phyloP scores from a whole-genome alignment of 768 basidiomycete genomes.

The Mycena capillaripes region DNA sequence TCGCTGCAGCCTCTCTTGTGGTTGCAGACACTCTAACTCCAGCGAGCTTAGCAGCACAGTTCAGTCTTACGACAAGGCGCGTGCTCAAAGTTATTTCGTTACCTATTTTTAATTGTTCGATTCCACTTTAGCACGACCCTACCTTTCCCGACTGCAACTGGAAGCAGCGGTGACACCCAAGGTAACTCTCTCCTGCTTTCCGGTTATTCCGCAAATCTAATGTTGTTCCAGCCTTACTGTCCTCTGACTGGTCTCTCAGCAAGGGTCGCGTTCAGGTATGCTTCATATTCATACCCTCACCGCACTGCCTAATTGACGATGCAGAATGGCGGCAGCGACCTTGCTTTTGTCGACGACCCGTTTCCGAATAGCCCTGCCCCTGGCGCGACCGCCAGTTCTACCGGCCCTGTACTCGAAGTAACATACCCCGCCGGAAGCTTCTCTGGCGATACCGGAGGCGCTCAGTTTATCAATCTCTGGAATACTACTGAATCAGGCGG shows the following conservation, averaged over 20 bases:
- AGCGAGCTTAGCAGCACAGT: constrained; percentile 27
- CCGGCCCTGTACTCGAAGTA: constrained; percentile 57
- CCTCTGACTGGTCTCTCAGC: constrained; percentile 71
- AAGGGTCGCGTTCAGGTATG: constrained; percentile 70
- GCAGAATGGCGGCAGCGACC: constrained; percentile 59
- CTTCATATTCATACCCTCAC: background rate
- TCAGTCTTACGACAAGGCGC: constrained; percentile 38
- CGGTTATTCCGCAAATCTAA: no score
- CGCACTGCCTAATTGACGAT: background rate
- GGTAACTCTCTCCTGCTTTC: no score
- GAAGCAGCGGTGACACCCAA: constrained; percentile 63
- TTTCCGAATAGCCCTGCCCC: constrained; percentile 66
- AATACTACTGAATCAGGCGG: constrained; percentile 68
- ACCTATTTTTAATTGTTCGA: constrained; percentile 54
- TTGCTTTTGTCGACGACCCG: constrained; percentile 77
- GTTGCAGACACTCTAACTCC: constrained; percentile 30
- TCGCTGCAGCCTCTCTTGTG: constrained; percentile 18
- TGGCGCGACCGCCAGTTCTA: constrained; percentile 44
- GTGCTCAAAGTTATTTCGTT: constrained; percentile 44
- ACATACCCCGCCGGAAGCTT: constrained; percentile 76
- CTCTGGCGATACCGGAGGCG: constrained; percentile 71
- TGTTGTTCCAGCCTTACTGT: constrained; percentile 51
- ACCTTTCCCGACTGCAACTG: constrained; percentile 76
- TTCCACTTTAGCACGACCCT: constrained; percentile 72
- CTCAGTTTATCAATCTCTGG: constrained; percentile 79